Percentiles rank a stretch among this genome's conserved stretches.
phyloP scores from a whole-genome alignment of 345 rosid genomes.

The Cardamine resedifolia region DNA sequence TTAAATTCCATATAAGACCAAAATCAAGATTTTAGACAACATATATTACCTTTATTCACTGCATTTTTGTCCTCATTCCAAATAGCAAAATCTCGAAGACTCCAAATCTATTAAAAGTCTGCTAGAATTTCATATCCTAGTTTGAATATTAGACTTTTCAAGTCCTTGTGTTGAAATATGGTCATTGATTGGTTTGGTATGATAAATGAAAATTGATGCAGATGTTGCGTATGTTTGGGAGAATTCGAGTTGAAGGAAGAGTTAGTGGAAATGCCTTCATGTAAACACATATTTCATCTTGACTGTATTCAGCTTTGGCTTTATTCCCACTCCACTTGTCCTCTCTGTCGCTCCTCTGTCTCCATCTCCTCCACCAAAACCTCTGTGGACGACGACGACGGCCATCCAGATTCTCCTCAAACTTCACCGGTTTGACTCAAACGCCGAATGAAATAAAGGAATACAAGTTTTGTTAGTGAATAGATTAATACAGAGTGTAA shows the following conservation, averaged over 20 bases:
- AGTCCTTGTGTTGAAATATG: background rate
- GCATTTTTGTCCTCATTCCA: background rate
- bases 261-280: conserved; percentile 76
- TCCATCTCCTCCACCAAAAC: conserved; percentile 38
- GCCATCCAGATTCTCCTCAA: conserved; percentile 22
- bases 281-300: conserved; percentile 84
- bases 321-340: conserved; percentile 79
- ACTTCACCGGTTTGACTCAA: conserved; percentile 29
- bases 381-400: background rate
- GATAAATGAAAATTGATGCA: conserved; percentile 27
- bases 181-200: conserved; percentile 11
- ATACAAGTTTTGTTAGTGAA: conserved; percentile 34
- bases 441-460: background rate
- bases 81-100: background rate
- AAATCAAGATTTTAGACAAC: conserved; percentile 25
- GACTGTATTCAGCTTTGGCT: conserved; percentile 92
- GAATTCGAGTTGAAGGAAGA: conserved; percentile 87
- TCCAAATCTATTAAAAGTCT: background rate
- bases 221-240: conserved; percentile 95
- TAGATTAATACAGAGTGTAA: conserved; percentile 21
- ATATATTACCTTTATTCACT: background rate
- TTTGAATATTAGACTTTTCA: background rate
- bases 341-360: conserved; percentile 78
- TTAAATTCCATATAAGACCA: conserved; percentile 25
- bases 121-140: background rate